Evolutionary conservation across 148 eudicot species (phyloP).

Genomic region (Rheum nobile): DNA sequence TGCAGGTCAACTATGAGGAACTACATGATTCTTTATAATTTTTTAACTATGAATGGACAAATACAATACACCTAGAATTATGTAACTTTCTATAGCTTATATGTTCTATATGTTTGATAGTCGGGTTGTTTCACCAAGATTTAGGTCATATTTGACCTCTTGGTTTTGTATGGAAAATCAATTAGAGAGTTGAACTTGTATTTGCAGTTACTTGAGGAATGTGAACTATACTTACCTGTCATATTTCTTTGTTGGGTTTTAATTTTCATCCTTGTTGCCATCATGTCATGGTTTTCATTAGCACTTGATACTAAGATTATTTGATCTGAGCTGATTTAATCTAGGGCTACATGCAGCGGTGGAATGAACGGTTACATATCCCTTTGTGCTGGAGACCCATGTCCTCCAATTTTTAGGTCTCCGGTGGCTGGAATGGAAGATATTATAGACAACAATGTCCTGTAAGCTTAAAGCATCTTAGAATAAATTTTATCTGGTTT

Average conservation of each 20-base stretch:
- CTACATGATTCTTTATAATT: background rate
- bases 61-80: background rate
- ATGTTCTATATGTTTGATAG: background rate
- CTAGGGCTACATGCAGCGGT: slow-evolving; percentile 62
- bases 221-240: background rate
- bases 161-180: background rate
- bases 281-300: background rate
- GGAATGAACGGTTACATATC: slow-evolving; percentile 96
- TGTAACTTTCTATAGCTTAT: background rate
- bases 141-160: background rate
- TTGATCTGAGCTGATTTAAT: slow-evolving; percentile 18
- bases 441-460: slow-evolving; percentile 77
- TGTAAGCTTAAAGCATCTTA: slow-evolving; percentile 34
- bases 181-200: background rate
- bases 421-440: slow-evolving; percentile 80
- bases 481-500: background rate
- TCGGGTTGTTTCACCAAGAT: background rate
- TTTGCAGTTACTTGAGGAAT: background rate
- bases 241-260: background rate
- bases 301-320: background rate
- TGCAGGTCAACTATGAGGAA: background rate
- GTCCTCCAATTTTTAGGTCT: slow-evolving; percentile 85
- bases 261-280: background rate
- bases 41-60: background rate
- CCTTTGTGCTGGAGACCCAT: slow-evolving; percentile 88